These are phyloP conservation scores for Alternaria hordeiaustralica DNA, from an alignment of 2,329 filamentous ascomycete species.

Conservation along the genomic window DNA sequence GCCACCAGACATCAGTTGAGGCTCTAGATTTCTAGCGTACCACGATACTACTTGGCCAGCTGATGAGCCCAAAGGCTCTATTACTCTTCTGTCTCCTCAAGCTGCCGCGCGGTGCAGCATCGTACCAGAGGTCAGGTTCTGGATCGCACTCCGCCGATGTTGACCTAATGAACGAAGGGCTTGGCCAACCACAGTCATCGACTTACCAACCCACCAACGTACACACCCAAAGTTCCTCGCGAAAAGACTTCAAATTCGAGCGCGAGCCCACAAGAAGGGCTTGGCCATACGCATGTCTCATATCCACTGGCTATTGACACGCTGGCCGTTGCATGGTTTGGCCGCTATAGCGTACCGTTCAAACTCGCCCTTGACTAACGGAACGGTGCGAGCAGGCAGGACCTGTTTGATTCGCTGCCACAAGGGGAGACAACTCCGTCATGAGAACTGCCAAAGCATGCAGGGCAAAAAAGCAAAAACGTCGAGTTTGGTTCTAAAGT, in stretches of 20 bases:
- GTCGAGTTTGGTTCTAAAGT: not conserved
- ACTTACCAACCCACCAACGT: no score
- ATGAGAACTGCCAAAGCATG: not conserved
- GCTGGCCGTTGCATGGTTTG: not conserved
- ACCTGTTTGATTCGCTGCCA: not conserved
- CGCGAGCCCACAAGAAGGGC: no score
- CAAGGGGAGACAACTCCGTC: slow-evolving; percentile 2
- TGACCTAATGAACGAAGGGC: not conserved
- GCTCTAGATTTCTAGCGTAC: slow-evolving; percentile 5
- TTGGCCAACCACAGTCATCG: no score
- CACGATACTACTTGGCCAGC: not conserved
- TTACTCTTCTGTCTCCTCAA: not conserved
- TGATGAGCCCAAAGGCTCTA: slow-evolving; percentile 1
- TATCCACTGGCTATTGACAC: not conserved
- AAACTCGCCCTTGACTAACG: slow-evolving; percentile 1
- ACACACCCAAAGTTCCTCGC: no score
- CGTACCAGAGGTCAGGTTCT: not conserved
- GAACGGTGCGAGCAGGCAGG: slow-evolving; percentile 6
- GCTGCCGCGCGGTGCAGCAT: not conserved
- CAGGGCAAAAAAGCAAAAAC: slow-evolving; percentile 2
- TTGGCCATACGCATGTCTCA: not conserved
- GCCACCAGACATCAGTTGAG: not conserved
- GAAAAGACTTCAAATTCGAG: no score
- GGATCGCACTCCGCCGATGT: not conserved
- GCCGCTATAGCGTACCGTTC: slow-evolving; percentile 3